These are phyloP conservation scores for Vigna unguiculata DNA, from an alignment of 306 rosid species.

Conservation along the genomic window DNA sequence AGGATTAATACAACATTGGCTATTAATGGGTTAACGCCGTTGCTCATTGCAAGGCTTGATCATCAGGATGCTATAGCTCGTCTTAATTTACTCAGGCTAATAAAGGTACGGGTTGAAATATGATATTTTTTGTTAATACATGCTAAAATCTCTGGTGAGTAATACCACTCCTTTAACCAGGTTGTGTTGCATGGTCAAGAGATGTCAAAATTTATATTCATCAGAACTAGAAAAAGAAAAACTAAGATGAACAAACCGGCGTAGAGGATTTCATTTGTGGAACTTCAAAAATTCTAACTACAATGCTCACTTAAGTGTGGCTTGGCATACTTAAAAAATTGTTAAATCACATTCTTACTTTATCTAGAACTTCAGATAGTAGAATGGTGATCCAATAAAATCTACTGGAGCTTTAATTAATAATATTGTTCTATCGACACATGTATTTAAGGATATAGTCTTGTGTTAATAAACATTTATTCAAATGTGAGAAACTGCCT, in stretches of 20 bases:
- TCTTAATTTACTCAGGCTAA: conserved; percentile 94
- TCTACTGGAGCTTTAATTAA: conserved; percentile 14
- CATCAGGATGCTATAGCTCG: conserved; percentile 99
- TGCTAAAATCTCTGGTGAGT: conserved; percentile 27
- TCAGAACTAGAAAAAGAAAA: background rate
- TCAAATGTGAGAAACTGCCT: background rate
- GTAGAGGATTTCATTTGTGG: background rate
- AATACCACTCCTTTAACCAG: conserved; percentile 22
- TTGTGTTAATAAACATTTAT: too few species aligned
- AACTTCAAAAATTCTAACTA: background rate
- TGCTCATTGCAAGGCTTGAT: conserved; percentile 92
- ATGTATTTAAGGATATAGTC: background rate
- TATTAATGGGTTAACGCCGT: conserved; percentile 93
- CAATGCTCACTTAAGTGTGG: background rate
- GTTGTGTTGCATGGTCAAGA: conserved; percentile 1
- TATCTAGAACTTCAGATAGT: background rate
- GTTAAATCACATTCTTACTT: background rate
- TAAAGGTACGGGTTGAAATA: conserved; percentile 70
- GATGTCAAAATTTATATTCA: background rate
- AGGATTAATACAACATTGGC: conserved; percentile 96
- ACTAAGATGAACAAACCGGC: background rate
- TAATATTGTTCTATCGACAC: background rate
- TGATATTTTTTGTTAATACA: conserved; percentile 21
- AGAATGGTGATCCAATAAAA: conserved; percentile 1
- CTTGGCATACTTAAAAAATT: background rate